Conservation (phyloP, 208 protist genomes). For the Wallacemonas sp. region DNA sequence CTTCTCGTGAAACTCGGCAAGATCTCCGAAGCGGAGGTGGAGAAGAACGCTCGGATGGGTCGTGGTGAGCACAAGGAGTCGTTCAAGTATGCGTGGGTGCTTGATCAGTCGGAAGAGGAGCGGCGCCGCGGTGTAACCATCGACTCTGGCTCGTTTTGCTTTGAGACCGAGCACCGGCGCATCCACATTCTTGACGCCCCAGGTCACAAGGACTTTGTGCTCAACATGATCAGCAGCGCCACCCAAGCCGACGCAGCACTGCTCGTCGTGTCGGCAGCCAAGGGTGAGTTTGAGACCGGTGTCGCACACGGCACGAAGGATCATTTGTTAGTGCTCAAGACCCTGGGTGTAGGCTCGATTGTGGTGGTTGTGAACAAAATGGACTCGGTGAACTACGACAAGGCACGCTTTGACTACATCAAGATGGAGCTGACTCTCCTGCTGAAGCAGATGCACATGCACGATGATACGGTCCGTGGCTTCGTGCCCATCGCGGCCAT, state of each 20-base stretch:
- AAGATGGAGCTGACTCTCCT: constrained; percentile 90
- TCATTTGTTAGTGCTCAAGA: constrained; percentile 97
- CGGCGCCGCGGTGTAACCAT: constrained; percentile 95
- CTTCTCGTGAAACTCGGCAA: constrained; percentile 78
- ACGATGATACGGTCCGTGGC: constrained; percentile 52
- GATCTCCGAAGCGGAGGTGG: constrained; percentile 70
- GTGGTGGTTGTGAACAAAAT: constrained; percentile 99
- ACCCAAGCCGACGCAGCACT: constrained; percentile 97
- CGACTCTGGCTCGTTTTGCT: constrained; percentile 91
- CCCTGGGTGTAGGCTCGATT: constrained; percentile 95
- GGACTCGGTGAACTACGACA: constrained; percentile 94
- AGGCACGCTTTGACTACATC: constrained; percentile 94
- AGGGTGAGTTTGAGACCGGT: constrained; percentile 97
- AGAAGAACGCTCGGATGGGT: constrained; percentile 87
- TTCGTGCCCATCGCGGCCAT: constrained; percentile 84
- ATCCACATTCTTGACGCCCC: constrained; percentile 87
- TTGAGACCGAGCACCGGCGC: constrained; percentile 89
- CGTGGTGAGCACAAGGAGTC: constrained; percentile 86
- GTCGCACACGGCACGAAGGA: constrained; percentile 97
- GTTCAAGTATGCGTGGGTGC: constrained; percentile 97
- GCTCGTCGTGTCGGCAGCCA: constrained; percentile 97
- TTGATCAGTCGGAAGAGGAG: constrained; percentile 95
- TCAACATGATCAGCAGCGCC: constrained; percentile 98
- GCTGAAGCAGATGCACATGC: constrained; percentile 92
- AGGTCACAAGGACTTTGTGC: constrained; percentile 97